phyloP scores from a whole-genome alignment of 1,284 basidiomycete species.

The Exsudoporus floridanus region DNA sequence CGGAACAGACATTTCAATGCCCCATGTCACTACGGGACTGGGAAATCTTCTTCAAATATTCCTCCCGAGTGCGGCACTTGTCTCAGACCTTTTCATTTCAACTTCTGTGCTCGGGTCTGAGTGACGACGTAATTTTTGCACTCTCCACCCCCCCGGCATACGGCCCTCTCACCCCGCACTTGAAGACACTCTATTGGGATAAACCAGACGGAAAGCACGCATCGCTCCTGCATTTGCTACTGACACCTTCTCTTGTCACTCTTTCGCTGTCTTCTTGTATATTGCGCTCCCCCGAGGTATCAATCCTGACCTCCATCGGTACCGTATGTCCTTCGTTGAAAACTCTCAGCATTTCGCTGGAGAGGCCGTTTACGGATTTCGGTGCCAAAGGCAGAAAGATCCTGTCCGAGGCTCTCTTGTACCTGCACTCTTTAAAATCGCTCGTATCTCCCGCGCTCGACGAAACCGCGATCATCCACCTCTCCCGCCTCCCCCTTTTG shows the following conservation, averaged over 20 bases:
- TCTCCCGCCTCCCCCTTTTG: conserved; percentile 22
- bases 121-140: conserved; percentile 25
- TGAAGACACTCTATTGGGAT: conserved; percentile 27
- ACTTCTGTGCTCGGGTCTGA: conserved; percentile 8
- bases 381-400: conserved; percentile 16
- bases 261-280: conserved; percentile 13
- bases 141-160: conserved; percentile 24
- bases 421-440: conserved; percentile 18
- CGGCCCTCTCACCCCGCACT: conserved; percentile 24
- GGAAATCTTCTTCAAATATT: conserved; percentile 30
- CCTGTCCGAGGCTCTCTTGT: conserved; percentile 20
- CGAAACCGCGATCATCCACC: conserved; percentile 26
- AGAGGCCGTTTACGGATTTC: not conserved
- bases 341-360: conserved; percentile 11
- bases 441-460: conserved; percentile 23
- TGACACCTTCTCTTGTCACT: conserved; percentile 22
- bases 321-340: conserved; percentile 22
- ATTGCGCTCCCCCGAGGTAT: conserved; percentile 19
- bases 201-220: conserved; percentile 14
- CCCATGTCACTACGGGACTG: conserved; percentile 32
- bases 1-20: conserved; percentile 22
- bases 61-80: conserved; percentile 19
- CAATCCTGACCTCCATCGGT: conserved; percentile 24
- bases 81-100: not conserved
- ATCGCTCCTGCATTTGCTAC: conserved; percentile 23